Percentiles rank a stretch among this genome's conserved stretches.
Evolutionary conservation across 352 stramenopile genomes (phyloP).

Genomic region (Saprolegnia parasitica): DNA sequence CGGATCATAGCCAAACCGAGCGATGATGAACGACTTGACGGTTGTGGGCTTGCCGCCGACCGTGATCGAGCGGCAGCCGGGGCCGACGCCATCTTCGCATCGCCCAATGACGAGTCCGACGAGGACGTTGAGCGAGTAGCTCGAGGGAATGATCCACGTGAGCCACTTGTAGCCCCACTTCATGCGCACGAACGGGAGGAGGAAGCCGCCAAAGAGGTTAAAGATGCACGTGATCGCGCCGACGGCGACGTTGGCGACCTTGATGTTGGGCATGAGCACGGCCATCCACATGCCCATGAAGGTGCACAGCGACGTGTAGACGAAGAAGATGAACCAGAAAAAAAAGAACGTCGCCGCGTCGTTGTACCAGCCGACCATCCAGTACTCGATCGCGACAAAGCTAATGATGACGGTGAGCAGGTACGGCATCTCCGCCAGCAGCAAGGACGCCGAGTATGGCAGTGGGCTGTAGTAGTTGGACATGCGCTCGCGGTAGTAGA

Average conservation of each 20-base stretch:
- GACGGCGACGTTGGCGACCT: conserved; percentile 72
- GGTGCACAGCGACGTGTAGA: conserved; percentile 60
- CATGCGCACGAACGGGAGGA: conserved; percentile 51
- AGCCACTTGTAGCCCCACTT: conserved; percentile 63
- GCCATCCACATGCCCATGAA: conserved; percentile 74
- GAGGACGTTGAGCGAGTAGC: conserved; percentile 42
- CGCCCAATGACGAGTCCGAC: background rate
- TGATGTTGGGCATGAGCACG: conserved; percentile 61
- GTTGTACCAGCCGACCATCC: conserved; percentile 45
- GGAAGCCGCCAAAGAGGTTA: conserved; percentile 56
- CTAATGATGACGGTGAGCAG: conserved; percentile 43
- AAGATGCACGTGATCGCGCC: conserved; percentile 60
- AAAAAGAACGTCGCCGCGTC: conserved; percentile 42
- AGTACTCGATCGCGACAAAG: conserved; percentile 63
- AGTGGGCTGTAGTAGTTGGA: conserved; percentile 71
- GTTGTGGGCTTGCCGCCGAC: conserved; percentile 4
- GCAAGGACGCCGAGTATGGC: conserved; percentile 60
- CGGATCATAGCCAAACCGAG: conserved; percentile 28
- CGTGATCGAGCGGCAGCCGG: conserved; percentile 12
- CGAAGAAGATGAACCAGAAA: conserved; percentile 50
- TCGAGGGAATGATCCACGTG: conserved; percentile 54
- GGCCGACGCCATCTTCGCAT: background rate
- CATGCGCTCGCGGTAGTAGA: conserved; percentile 30
- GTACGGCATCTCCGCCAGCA: conserved; percentile 58
- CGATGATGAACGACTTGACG: conserved; percentile 20